Evolutionary conservation across 2,329 filamentous ascomycete species (phyloP).

Genomic region (Tolypocladium paradoxum): DNA sequence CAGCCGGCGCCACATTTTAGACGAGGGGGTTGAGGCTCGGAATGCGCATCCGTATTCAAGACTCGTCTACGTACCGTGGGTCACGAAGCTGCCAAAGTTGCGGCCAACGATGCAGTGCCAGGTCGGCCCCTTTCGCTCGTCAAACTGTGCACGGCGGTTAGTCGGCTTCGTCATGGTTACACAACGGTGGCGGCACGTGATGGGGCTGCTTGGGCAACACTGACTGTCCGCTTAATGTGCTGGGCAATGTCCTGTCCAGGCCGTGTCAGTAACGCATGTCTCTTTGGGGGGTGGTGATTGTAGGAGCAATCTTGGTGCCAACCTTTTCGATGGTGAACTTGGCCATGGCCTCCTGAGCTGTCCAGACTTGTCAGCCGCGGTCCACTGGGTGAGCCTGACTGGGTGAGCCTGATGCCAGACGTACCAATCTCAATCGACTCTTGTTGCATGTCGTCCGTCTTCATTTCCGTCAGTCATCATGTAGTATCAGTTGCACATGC

Average conservation of each 20-base stretch:
- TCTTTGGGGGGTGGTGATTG: not conserved
- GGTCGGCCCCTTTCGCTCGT: constrained; percentile 91
- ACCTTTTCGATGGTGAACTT: constrained; percentile 55
- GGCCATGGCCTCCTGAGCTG: constrained; percentile 52
- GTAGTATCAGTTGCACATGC: not conserved
- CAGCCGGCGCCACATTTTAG: not conserved
- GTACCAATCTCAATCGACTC: constrained; percentile 92
- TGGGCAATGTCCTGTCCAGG: constrained; percentile 73
- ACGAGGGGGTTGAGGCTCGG: not conserved
- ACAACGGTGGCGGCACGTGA: not conserved
- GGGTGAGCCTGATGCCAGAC: constrained; percentile 23
- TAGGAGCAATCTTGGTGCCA: not conserved
- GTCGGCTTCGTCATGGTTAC: not conserved
- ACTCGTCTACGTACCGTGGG: constrained; percentile 60
- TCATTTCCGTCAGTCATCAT: constrained; percentile 18
- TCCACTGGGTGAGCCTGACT: not conserved
- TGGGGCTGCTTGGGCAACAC: constrained; percentile 9
- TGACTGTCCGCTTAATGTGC: constrained; percentile 86
- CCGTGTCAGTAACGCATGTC: constrained; percentile 8
- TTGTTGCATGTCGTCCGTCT: constrained; percentile 96
- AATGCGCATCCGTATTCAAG: not conserved
- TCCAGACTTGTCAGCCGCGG: constrained; percentile 13
- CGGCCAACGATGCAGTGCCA: constrained; percentile 99
- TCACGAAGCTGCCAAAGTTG: constrained; percentile 98
- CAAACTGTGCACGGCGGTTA: constrained; percentile 53